Evolutionary conservation across 2,329 filamentous ascomycete genomes (phyloP).

Genomic region (Stachybotrys chlorohalonatus): DNA sequence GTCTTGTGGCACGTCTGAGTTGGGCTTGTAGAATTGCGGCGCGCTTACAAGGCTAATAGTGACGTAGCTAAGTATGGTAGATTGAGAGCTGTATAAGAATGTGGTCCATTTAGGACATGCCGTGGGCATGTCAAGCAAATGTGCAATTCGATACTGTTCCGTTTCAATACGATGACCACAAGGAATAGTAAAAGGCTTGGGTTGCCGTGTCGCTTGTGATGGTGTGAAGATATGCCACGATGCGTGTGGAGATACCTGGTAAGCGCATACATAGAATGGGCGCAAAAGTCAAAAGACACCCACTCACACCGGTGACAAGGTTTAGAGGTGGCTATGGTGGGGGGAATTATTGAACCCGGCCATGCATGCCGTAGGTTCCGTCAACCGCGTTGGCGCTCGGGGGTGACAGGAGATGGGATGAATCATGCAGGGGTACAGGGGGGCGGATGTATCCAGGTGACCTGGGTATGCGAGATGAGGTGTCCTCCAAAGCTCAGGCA

Average conservation of each 20-base stretch:
- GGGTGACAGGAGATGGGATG: neutral
- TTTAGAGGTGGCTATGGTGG: neutral
- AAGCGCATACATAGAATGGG: no score
- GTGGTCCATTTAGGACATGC: no score
- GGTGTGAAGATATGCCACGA: no score
- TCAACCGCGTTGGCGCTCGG: constrained; percentile 2
- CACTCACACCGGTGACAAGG: neutral
- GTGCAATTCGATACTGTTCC: no score
- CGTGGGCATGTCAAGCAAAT: no score
- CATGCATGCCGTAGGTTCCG: constrained; percentile 6
- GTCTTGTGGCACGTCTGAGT: neutral
- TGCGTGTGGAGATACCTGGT: neutral
- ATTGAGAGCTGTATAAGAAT: no score
- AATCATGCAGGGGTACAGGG: neutral
- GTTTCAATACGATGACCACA: no score
- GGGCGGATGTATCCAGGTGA: neutral
- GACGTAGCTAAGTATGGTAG: no score
- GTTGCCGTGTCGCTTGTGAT: no score
- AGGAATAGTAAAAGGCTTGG: no score
- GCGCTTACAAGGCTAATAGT: no score
- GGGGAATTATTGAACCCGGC: constrained; percentile 1
- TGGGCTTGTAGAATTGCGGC: neutral
- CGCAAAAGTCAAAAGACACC: no score
- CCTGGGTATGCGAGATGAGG: neutral
- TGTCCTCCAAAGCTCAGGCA: neutral